These are phyloP conservation scores for Leccinellum luteum DNA, from an alignment of 768 basidiomycete species.

Conservation along the genomic window DNA sequence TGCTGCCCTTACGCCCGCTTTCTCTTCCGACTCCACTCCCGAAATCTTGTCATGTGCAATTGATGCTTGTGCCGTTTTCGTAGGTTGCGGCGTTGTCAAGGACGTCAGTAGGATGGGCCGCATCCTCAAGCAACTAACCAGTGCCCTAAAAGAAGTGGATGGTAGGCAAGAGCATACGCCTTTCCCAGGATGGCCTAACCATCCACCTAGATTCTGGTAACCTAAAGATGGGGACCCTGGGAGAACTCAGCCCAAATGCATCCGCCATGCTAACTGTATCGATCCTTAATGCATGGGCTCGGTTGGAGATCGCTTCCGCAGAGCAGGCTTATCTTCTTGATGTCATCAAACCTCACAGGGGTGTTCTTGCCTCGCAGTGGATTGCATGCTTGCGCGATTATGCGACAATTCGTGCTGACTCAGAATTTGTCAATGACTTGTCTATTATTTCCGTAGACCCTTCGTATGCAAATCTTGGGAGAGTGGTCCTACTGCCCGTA, in stretches of 20 bases:
- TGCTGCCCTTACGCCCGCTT: conserved; percentile 94
- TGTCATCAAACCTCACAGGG: conserved; percentile 79
- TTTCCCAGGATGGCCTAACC: conserved; percentile 5
- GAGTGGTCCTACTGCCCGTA: conserved; percentile 89
- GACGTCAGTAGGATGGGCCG: conserved; percentile 91
- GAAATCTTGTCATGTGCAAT: conserved; percentile 93
- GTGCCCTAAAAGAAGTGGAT: conserved; percentile 86
- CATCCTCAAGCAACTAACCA: conserved; percentile 84
- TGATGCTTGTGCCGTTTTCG: conserved; percentile 91
- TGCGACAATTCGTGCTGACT: conserved; percentile 85
- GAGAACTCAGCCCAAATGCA: conserved; percentile 89
- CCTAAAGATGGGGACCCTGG: conserved; percentile 81
- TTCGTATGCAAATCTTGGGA: conserved; percentile 83
- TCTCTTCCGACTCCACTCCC: conserved; percentile 92
- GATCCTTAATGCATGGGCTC: conserved; percentile 92
- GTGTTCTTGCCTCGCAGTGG: conserved; percentile 80
- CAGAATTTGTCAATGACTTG: conserved; percentile 77
- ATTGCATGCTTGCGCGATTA: conserved; percentile 88
- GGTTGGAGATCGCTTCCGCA: conserved; percentile 75
- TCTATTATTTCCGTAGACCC: conserved; percentile 75
- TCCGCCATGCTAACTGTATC: conserved; percentile 93
- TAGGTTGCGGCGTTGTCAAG: conserved; percentile 92
- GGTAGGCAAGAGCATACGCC: conserved; percentile 42
- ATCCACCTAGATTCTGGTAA: conserved; percentile 70
- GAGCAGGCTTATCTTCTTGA: conserved; percentile 73